Base-by-base conservation (phyloP, 2,329 filamentous ascomycete genomes). In the Fusarium praegraminearum region DNA sequence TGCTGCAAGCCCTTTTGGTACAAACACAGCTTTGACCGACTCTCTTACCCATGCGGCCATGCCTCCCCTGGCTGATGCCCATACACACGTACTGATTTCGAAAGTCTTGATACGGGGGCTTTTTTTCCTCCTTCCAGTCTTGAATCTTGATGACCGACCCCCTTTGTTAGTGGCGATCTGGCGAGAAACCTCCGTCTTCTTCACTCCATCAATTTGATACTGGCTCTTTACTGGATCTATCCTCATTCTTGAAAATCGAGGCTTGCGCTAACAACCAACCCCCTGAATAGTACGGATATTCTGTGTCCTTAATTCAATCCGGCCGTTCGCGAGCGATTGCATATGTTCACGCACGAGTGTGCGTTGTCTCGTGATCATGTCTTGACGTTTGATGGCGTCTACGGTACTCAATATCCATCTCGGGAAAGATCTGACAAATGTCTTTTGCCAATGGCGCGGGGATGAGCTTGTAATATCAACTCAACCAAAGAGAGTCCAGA, bases 251-350 rank as follows among this genome's bases (percentile, higher is more conserved):
- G 30, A 20, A 59, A 67, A 59, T 56, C 49, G 60, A 67, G 61
- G 49, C 67, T 60, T 44, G 58, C 71, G 62, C 71, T 74, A 73
- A 55, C 36, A 38, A 28, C 32, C 49, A 46, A n/a, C 40, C 50
- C 69, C 62, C 62, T 60, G 60, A 57, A 54, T 22, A 22, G 20
- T 22, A 22, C 20, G 20, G 20, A 22, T 22, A 22, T 22, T 22
- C 69, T 61, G 69, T 54, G 60, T 70, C 69, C 55, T 57, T 50
- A 47, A 55, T 52, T 49, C 51, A 67, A 59, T 57, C 41, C 61
- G 55, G 50, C 59, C 69, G 67, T 69, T 65, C 62, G 63, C 54
- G 20, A 57, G 32, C 54, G 62, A 68, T 71, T 53, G 52, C 52
- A 67, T 62, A 49, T 68, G 50, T 67, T 59, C 43, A 32, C 36